These are phyloP conservation scores for Cytospora leucostoma DNA, from an alignment of 2,329 filamentous ascomycete species.

Conservation along the genomic window DNA sequence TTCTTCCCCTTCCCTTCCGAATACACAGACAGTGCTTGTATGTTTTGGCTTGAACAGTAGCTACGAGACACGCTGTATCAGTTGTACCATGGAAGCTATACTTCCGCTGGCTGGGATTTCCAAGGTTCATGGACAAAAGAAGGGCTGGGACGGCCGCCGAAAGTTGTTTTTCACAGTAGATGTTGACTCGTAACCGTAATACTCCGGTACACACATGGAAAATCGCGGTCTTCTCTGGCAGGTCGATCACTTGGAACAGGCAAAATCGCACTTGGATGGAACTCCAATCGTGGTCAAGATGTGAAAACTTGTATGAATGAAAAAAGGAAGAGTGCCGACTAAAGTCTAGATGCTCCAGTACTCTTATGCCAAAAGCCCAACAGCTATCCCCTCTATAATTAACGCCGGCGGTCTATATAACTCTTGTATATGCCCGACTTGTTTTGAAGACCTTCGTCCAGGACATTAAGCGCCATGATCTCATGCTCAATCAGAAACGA, in stretches of 20 bases:
- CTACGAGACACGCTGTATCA: no score
- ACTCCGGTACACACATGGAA: not conserved
- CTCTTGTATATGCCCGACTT: not conserved
- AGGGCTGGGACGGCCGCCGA: no score
- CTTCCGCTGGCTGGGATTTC: no score
- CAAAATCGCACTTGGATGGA: no score
- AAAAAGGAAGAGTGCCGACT: not conserved
- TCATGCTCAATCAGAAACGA: not conserved
- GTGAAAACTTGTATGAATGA: not conserved
- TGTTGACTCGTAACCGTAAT: no score
- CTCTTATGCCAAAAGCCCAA: not conserved
- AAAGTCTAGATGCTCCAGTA: not conserved
- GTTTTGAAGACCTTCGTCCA: not conserved
- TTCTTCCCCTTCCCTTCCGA: no score
- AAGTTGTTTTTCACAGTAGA: no score
- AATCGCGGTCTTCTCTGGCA: not conserved
- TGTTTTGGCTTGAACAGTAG: no score
- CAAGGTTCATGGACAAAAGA: no score
- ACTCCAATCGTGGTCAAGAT: not conserved
- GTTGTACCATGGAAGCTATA: no score
- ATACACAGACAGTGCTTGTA: no score
- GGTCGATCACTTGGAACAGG: not conserved
- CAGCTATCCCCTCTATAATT: not conserved
- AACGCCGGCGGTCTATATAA: not conserved
- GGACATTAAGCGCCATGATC: not conserved